Evolutionary conservation across 1,139 yeast species (phyloP).

Genomic region (Suhomyces bokatorum): DNA sequence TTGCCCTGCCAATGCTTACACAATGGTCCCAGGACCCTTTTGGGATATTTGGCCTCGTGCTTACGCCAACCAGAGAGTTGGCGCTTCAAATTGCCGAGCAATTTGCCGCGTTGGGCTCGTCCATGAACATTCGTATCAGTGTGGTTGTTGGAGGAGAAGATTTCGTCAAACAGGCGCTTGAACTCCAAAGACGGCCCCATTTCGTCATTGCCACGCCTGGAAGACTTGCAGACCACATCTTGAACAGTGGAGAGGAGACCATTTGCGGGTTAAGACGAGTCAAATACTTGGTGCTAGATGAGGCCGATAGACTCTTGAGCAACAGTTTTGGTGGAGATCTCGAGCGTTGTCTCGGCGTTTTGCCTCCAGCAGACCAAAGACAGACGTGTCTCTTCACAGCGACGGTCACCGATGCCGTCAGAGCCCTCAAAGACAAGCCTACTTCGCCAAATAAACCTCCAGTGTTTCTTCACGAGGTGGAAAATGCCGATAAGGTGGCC

Average conservation of each 20-base stretch:
- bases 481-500: conserved; percentile 66
- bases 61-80: conserved; percentile 94
- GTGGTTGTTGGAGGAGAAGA: conserved; percentile 96
- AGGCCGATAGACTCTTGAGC: conserved; percentile 89
- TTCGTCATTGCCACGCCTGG: conserved; percentile 98
- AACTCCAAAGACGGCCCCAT: conserved; percentile 82
- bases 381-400: conserved; percentile 94
- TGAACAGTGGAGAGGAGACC: conserved; percentile 88
- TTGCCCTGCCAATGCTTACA: conserved; percentile 93
- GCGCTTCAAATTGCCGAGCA: conserved; percentile 98
- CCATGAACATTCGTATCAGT: conserved; percentile 76
- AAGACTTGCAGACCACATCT: conserved; percentile 87
- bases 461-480: conserved; percentile 81
- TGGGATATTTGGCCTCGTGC: conserved; percentile 84
- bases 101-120: conserved; percentile 87
- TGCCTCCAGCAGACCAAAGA: conserved; percentile 71
- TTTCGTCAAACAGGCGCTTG: conserved; percentile 81
- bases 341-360: conserved; percentile 63
- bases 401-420: conserved; percentile 90
- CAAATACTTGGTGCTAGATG: conserved; percentile 85
- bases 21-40: conserved; percentile 94
- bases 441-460: conserved; percentile 60
- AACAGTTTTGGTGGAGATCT: conserved; percentile 82
- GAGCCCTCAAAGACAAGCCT: conserved; percentile 73
- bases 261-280: conserved; percentile 74